phyloP scores from a whole-genome alignment of 768 basidiomycete species.

The Rhizopogon salebrosus region DNA sequence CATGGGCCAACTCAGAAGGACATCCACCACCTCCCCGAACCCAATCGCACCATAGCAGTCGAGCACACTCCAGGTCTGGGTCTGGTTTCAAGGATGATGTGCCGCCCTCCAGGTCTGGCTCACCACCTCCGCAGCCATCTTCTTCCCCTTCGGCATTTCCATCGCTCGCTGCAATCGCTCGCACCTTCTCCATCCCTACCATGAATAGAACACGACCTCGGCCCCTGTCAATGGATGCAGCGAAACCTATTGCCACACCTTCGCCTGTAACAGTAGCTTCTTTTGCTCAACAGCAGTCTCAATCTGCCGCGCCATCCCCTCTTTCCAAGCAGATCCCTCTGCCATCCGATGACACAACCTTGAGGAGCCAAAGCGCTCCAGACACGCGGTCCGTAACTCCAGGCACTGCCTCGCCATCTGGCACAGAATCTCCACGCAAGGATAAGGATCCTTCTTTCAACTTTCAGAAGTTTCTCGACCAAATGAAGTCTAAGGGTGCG shows the following conservation, averaged over 20 bases:
- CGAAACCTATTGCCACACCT: slow-evolving; percentile 52
- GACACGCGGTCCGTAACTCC: slow-evolving; percentile 23
- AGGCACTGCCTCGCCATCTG: slow-evolving; percentile 13
- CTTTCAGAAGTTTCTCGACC: slow-evolving; percentile 92
- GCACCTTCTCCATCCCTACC: slow-evolving; percentile 53
- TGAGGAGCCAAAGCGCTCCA: slow-evolving; percentile 8
- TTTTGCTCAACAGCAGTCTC: slow-evolving; percentile 32
- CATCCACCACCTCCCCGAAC: slow-evolving; percentile 52
- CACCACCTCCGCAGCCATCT: slow-evolving; percentile 18
- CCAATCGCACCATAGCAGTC: slow-evolving; percentile 6
- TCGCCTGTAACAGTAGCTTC: slow-evolving; percentile 56
- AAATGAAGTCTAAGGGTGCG: slow-evolving; percentile 83
- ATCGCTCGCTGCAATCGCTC: slow-evolving; percentile 62
- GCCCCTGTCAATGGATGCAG: slow-evolving; percentile 58
- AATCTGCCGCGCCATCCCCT: slow-evolving; percentile 4
- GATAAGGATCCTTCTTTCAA: slow-evolving; percentile 63
- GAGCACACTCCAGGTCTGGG: slow-evolving; percentile 5
- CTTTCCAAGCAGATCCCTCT: slow-evolving; percentile 5
- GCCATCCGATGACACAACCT: neutral
- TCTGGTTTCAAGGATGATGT: slow-evolving; percentile 7
- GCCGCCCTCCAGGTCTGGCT: slow-evolving; percentile 13
- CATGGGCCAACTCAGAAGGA: slow-evolving; percentile 58
- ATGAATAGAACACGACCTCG: slow-evolving; percentile 39
- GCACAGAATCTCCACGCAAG: slow-evolving; percentile 25
- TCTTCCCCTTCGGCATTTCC: slow-evolving; percentile 38